Evolutionary conservation across 129 eudicot genomes (phyloP).

Genomic region (Tagetes erecta): DNA sequence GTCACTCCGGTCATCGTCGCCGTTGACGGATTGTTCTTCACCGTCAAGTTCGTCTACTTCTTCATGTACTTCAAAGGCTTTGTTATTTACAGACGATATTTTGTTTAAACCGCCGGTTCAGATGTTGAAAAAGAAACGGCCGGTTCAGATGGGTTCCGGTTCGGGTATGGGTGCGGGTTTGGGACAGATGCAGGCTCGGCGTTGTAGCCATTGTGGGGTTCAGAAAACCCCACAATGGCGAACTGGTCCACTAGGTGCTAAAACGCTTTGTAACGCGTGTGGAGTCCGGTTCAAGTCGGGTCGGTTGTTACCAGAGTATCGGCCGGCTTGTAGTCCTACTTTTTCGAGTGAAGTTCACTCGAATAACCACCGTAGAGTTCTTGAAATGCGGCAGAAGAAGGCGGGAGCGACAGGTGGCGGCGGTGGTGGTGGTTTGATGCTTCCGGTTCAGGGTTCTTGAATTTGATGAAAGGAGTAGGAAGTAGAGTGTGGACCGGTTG

Average conservation of each 20-base stretch:
- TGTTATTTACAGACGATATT: conserved; percentile 36
- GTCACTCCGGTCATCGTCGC: conserved; percentile 49
- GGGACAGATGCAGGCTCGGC: conserved; percentile 41
- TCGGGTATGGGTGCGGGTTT: too few relatives aligned
- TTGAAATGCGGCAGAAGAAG: conserved; percentile 87
- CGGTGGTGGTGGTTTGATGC: neutral
- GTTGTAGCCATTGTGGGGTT: conserved; percentile 70
- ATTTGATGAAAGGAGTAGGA: conserved; percentile 23
- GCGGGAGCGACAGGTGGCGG: conserved; percentile 50
- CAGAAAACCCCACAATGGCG: conserved; percentile 98
- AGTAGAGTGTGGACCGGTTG: conserved; percentile 32
- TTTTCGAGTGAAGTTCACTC: conserved; percentile 71
- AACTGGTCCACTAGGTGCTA: conserved; percentile 84
- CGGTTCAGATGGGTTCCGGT: conserved; percentile 24
- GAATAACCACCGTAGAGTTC: conserved; percentile 80
- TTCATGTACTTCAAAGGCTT: conserved; percentile 36
- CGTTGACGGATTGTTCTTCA: conserved; percentile 43
- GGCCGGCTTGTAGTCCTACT: conserved; percentile 93
- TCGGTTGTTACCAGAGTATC: conserved; percentile 82
- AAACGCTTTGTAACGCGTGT: conserved; percentile 90
- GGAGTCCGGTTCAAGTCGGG: conserved; percentile 96
- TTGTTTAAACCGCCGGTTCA: conserved; percentile 36
- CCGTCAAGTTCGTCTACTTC: conserved; percentile 49
- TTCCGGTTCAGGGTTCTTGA: conserved; percentile 50
- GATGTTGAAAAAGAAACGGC: conserved; percentile 33